Evolutionary conservation across 2,329 filamentous ascomycete species (phyloP).

Genomic region (Aspergillus eucalypticola): DNA sequence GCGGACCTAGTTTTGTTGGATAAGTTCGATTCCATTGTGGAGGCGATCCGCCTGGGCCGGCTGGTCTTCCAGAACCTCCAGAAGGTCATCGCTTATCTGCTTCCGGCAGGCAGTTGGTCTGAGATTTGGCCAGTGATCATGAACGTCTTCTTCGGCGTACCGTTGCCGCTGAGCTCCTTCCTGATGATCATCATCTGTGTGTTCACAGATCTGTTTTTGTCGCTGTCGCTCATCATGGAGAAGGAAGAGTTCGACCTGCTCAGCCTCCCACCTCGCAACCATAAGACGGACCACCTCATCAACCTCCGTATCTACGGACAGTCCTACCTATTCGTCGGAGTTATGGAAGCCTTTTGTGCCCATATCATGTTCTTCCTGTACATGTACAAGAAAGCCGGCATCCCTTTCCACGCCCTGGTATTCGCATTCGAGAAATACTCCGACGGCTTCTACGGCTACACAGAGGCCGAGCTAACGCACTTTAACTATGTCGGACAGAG

Average conservation of each 20-base stretch:
- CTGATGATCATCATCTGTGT: slow-evolving; percentile 62
- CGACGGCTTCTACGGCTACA: slow-evolving; percentile 54
- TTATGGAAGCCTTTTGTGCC: slow-evolving; percentile 53
- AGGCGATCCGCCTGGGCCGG: slow-evolving; percentile 34
- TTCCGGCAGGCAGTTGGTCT: slow-evolving; percentile 57
- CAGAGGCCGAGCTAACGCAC: slow-evolving; percentile 45
- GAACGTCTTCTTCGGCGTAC: slow-evolving; percentile 59
- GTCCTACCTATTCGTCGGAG: slow-evolving; percentile 55
- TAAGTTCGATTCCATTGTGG: slow-evolving; percentile 36
- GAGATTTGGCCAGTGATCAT: slow-evolving; percentile 60
- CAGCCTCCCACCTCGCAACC: slow-evolving; percentile 53
- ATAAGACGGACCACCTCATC: slow-evolving; percentile 55
- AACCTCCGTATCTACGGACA: slow-evolving; percentile 55
- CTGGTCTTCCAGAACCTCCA: slow-evolving; percentile 41
- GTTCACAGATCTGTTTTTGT: slow-evolving; percentile 57
- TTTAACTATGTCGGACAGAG: slow-evolving; percentile 55
- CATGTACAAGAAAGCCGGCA: slow-evolving; percentile 51
- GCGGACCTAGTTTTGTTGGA: slow-evolving; percentile 42
- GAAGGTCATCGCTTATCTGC: slow-evolving; percentile 45
- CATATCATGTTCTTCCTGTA: slow-evolving; percentile 59
- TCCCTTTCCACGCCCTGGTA: slow-evolving; percentile 51
- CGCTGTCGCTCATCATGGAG: slow-evolving; percentile 56
- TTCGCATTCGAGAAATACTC: slow-evolving; percentile 53
- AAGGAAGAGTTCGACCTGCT: slow-evolving; percentile 58
- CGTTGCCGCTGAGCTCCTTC: slow-evolving; percentile 53